Base-by-base conservation (phyloP, 1,284 basidiomycete species). In the Cryptococcus sp. region DNA sequence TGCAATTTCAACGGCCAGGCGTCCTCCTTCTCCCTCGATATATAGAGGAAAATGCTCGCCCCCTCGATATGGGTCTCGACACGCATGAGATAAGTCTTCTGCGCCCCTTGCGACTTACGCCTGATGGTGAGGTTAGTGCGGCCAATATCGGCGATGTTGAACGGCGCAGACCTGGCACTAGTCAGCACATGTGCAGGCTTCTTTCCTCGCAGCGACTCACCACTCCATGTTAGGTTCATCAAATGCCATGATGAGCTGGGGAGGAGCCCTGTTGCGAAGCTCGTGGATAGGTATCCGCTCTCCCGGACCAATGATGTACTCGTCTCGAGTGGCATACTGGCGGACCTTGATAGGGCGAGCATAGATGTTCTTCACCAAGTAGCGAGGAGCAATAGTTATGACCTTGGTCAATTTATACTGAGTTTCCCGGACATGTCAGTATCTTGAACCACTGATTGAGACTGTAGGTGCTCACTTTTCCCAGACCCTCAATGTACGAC, bases 351-450 rank as follows among this genome's bases (percentile, higher is more conserved):
- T 81, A 0, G 85, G 67, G 54, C 85, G 83, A 4, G 79, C 69
- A 37, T 92, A 82, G 62, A 85, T 82, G 78, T 98, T 99, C 75
- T 88, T 88, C 69, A 98, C 78, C 60, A 98, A 79, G 80, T 95
- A 98, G 28, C 95, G 85, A 13, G 96, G 96, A 6, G 88, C 82
- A 40, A 98, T 79, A 1, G 91, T 96, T 68, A 98, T 87, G 61
- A 98, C 89, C 78, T 98, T 98, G 28, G 88, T 88, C 47, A 98
- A 80, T 75, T 98, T 97, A 78, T 98, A 98, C 81, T 82, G 72
- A 43, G 35, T 11, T 11, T 18, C n/a, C 15, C 18, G 11, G 24
- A 24, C n/a, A 2, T 6, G 11, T 24, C 20, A 46, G 21, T 35
- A 8, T 47, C 13, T 20, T 9, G 35, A 7, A 21, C 2, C 45